A percentile compares a stretch with the other conserved stretches of the same genome.
These are phyloP conservation scores for Leccinum pseudoinsigne DNA, from an alignment of 1,284 basidiomycete species.

Conservation along the genomic window DNA sequence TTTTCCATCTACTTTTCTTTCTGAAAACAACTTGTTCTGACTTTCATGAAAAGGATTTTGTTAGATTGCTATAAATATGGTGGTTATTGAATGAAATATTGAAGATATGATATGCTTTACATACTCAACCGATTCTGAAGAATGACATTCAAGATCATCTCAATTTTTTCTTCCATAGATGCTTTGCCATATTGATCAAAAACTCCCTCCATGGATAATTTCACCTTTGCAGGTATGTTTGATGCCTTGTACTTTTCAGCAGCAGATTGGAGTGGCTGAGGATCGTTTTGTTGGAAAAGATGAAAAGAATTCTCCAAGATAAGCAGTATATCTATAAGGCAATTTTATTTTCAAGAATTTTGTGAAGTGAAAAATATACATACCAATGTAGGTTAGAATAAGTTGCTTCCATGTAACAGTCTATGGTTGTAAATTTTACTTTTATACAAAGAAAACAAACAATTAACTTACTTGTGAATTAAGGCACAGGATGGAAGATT, in stretches of 20 bases:
- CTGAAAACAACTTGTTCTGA: no score
- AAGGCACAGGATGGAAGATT: no score
- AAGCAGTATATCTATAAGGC: background rate
- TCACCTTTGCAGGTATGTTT: background rate
- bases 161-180: background rate
- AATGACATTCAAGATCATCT: background rate
- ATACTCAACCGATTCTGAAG: background rate
- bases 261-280: background rate
- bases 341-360: background rate
- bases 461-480: no score
- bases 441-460: background rate
- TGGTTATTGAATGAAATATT: background rate
- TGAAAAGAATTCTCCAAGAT: background rate
- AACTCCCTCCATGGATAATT: background rate
- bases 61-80: background rate
- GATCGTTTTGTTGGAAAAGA: background rate
- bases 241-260: background rate
- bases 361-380: background rate
- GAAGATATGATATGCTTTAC: background rate
- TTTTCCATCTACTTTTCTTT: no score
- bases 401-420: background rate
- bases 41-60: no score
- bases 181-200: background rate
- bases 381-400: background rate
- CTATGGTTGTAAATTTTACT: background rate